Base-by-base conservation (phyloP, 805 yeast species). In the Danielia reshetovae region DNA sequence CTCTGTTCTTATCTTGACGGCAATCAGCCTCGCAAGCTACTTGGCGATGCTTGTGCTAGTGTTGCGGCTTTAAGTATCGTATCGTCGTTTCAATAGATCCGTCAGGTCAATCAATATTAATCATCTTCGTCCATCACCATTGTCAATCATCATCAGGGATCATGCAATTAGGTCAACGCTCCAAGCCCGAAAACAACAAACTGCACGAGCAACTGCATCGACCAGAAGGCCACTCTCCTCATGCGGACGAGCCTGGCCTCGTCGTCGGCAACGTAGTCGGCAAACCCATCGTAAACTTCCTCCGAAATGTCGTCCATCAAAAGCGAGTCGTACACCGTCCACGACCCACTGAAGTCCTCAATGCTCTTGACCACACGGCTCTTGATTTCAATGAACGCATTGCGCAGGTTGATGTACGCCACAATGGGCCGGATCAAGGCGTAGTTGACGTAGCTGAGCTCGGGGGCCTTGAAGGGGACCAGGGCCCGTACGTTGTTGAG, bases 361-460 rank as follows among this genome's bases (percentile, higher is more conserved):
- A 88, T 60, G 29, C 77, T 74, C 54, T 93, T 93, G 22, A 82
- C 81, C 7, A 93, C 79, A 4, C 87, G 76, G 52, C 95, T 86
- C 41, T 79, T 72, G 39, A 90, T 79, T 28, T 95, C 96, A 40
- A 93, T 89, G 51, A 81, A 85, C 0, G 97, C 87, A 51, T 85
- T 85, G 39, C 85, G 74, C 24, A 93, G 83, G 55, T 93, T 93
- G 55, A 93, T 90, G 58, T 90, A 93, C 1, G 89, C 97, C 16
- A 93, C 96, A 54, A 93, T 89, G 0, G 98, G 98, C 43, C 96
- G 69, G 34, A 93, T 83, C 38, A 93, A 66, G 1, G 98, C 97
- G 56, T 83, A 84, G 60, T 93, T 93, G 45, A 88, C 77, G 49
- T 90, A 89, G n/a, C 90, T 83, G 36, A 93, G 65, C 43, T 89